Percentiles rank a stretch among this genome's conserved stretches.
Conservation (phyloP, 129 eudicot genomes). For the Pulicaria dysenterica region DNA sequence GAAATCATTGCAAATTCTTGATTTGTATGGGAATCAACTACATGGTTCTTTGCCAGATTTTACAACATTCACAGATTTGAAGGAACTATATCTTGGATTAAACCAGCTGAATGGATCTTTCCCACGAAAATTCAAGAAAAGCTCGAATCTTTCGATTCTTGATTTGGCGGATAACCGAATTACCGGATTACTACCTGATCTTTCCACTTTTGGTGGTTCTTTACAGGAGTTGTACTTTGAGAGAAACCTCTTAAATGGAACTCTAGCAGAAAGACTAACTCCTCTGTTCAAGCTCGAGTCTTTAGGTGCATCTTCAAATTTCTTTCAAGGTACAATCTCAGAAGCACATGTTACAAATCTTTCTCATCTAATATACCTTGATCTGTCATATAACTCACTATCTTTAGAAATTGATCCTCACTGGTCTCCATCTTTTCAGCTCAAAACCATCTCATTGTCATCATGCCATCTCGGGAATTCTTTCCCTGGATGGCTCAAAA, state of each 20-base stretch:
- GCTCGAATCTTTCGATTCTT: slow-evolving; percentile 33
- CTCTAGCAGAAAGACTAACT: slow-evolving; percentile 28
- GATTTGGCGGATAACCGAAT: slow-evolving; percentile 33
- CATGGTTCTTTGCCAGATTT: slow-evolving; percentile 41
- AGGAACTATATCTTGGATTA: slow-evolving; percentile 20
- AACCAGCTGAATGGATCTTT: slow-evolving; percentile 43
- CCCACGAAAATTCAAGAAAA: slow-evolving; percentile 30
- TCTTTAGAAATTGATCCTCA: neutral
- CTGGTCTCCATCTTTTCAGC: slow-evolving; percentile 47
- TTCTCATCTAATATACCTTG: slow-evolving; percentile 25
- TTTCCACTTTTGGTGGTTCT: slow-evolving; percentile 22
- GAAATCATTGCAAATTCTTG: slow-evolving; percentile 26
- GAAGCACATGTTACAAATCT: slow-evolving; percentile 43
- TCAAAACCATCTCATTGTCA: slow-evolving; percentile 27
- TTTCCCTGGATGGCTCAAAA: slow-evolving; percentile 51
- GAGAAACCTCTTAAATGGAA: slow-evolving; percentile 43
- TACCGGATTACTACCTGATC: slow-evolving; percentile 42
- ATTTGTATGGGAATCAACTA: slow-evolving; percentile 30
- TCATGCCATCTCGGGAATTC: slow-evolving; percentile 39
- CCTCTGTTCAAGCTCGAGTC: slow-evolving; percentile 39
- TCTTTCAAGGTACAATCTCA: slow-evolving; percentile 37
- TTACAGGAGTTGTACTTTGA: slow-evolving; percentile 27
- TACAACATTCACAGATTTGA: slow-evolving; percentile 30
- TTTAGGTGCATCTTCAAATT: slow-evolving; percentile 34
- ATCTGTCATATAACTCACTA: slow-evolving; percentile 17